Evolutionary conservation across 352 stramenopile genomes (phyloP).

Genomic region (Phytophthora uliginosa): DNA sequence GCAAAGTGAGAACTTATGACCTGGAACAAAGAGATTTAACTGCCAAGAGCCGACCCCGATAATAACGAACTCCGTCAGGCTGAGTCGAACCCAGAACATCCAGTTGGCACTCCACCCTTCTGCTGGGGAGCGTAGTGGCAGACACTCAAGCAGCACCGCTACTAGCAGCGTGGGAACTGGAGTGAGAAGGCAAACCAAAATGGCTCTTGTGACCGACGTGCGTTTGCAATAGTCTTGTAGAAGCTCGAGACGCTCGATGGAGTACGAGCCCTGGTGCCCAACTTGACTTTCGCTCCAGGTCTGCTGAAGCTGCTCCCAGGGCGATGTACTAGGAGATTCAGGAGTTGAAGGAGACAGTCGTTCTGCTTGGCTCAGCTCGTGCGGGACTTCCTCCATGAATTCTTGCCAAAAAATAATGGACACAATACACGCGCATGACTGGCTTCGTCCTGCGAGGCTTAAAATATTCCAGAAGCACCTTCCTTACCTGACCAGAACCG

Average conservation of each 20-base stretch:
- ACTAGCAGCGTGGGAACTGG: slow-evolving; percentile 1
- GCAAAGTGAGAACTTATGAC: neutral
- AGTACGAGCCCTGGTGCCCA: slow-evolving; percentile 6
- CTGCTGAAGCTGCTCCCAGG: neutral
- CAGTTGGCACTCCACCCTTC: neutral
- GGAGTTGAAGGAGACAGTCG: no score
- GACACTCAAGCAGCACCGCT: neutral
- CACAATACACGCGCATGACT: no score
- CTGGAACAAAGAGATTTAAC: neutral
- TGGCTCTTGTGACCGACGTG: neutral
- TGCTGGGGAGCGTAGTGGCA: neutral
- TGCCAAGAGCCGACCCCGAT: neutral
- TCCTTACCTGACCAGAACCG: no score
- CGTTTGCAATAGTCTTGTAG: slow-evolving; percentile 15
- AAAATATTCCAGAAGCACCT: no score
- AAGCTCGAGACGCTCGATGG: slow-evolving; percentile 15
- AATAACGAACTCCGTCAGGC: neutral
- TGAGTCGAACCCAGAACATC: neutral
- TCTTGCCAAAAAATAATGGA: no score
- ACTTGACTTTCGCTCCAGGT: slow-evolving; percentile 10
- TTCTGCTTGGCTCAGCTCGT: no score
- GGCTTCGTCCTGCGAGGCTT: no score
- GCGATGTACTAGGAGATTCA: neutral
- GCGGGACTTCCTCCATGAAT: no score
- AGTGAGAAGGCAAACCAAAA: slow-evolving; percentile 7